These are phyloP conservation scores for Mariannaea sp. DNA, from an alignment of 2,329 filamentous ascomycete genomes.

Conservation along the genomic window DNA sequence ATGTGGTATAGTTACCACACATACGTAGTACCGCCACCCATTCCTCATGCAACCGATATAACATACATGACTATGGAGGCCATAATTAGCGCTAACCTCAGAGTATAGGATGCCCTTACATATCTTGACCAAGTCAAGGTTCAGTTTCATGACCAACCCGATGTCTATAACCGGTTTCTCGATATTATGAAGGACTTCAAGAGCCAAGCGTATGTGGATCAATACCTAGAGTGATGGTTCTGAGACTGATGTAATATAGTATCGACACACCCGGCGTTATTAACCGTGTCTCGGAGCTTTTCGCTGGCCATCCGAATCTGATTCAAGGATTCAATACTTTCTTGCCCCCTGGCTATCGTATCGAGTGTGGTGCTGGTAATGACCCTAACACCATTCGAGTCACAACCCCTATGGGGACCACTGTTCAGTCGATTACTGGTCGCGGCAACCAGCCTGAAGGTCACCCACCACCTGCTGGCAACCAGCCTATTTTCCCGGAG, in stretches of 20 bases:
- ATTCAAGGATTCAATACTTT: constrained; percentile 99
- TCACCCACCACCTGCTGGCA: constrained; percentile 43
- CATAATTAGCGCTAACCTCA: constrained; percentile 18
- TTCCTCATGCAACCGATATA: constrained; percentile 1
- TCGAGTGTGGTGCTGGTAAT: constrained; percentile 91
- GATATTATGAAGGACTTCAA: constrained; percentile 99
- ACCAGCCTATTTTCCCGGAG: constrained; percentile 54
- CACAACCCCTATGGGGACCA: constrained; percentile 97
- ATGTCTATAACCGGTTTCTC: constrained; percentile 95
- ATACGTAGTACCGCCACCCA: constrained; percentile 33
- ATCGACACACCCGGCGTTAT: constrained; percentile 99
- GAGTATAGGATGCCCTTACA: constrained; percentile 72
- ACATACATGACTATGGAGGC: not conserved
- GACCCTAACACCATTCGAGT: constrained; percentile 96
- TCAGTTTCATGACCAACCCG: constrained; percentile 93
- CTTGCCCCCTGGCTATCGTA: constrained; percentile 90
- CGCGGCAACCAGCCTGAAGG: constrained; percentile 54
- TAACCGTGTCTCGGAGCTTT: constrained; percentile 91
- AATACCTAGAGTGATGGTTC: not conserved
- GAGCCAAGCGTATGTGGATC: constrained; percentile 77
- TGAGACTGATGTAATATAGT: constrained; percentile 49
- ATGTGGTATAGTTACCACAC: constrained; percentile 31
- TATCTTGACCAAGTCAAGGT: constrained; percentile 99
- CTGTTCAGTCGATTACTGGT: constrained; percentile 80
- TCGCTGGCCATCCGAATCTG: constrained; percentile 90